Base-by-base conservation (phyloP, 2,329 filamentous ascomycete species). In the Penicillium sp. region DNA sequence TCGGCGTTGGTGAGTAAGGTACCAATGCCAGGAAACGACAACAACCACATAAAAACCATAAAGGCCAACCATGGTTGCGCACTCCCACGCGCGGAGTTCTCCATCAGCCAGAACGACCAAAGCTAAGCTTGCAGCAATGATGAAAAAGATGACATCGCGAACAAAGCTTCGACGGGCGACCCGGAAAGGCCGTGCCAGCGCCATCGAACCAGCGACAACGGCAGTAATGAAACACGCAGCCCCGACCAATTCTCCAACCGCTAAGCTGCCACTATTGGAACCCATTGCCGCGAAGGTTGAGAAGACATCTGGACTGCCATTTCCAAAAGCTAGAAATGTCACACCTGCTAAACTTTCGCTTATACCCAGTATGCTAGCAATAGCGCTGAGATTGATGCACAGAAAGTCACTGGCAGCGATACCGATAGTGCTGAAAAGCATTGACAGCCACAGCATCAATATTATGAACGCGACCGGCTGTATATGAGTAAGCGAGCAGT, bases 351-450 rank as follows among this genome's bases (percentile, higher is more conserved):
- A 82, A 71, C 91, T 97, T 77, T 99, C 92, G 71, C 92, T 97
- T 78, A 99, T 87, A 20, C 93, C 92, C 26, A 97, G 80, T 52
- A 97, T 85, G 56, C 82, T 87, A 21, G 94, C 87, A 65, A 99
- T 94, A 12, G 94, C 97, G 72, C 90, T 94, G 33, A 99, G 81
- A 68, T 99, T 96, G 75, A 97, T 85, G 74, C 92, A 97, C 75
- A 99, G 94, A 78, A 99, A 99, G 75, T 99, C 94, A 74, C 91
- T 97, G 21, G 94, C 94, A 14, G 94, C 94, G 62, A 99, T 97
- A 59, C 94, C 94, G 62, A 99, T 97, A 14, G 94, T 97, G 64
- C 89, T 93, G 75, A 99, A 99, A 7, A 99, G 84, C 55, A 97
- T 77, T 38, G 84, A 89, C 6, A 97, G 83, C 94, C 94, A 99